phyloP scores from a whole-genome alignment of 2,329 filamentous ascomycete species.

The Neofusicoccum laricinum region DNA sequence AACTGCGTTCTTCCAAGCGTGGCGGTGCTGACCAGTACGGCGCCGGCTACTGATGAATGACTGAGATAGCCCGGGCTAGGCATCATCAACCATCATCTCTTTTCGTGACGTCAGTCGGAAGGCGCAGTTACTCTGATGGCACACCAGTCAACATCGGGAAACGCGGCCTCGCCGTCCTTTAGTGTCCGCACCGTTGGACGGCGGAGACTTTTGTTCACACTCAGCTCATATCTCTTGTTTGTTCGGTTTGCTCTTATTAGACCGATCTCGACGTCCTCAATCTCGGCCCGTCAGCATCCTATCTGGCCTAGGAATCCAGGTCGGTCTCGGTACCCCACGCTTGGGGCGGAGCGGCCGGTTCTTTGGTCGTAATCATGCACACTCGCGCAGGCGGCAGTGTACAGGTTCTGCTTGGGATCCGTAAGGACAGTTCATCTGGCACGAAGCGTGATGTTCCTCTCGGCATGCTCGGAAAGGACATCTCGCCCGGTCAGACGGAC shows the following conservation, averaged over 20 bases:
- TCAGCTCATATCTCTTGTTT: constrained; percentile 35
- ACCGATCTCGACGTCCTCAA: constrained; percentile 21
- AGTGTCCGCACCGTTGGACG: constrained; percentile 31
- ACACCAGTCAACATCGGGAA: constrained; percentile 38
- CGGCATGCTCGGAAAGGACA: not conserved
- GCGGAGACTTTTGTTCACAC: constrained; percentile 32
- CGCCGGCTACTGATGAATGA: constrained; percentile 46
- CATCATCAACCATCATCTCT: constrained; percentile 38
- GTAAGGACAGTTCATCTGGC: not conserved
- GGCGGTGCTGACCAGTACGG: constrained; percentile 46
- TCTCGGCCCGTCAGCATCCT: constrained; percentile 11
- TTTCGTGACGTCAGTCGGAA: constrained; percentile 24
- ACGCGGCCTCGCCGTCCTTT: constrained; percentile 44
- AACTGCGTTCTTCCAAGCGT: constrained; percentile 52
- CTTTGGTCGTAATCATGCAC: constrained; percentile 6
- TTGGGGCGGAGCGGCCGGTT: not conserved
- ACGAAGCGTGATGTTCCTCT: not conserved
- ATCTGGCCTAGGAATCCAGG: constrained; percentile 10
- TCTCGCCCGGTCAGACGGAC: not conserved
- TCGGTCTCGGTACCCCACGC: constrained; percentile 10
- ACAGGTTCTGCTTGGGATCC: constrained; percentile 1
- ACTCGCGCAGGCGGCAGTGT: not conserved
- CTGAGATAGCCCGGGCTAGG: constrained; percentile 25
- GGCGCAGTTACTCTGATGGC: constrained; percentile 30
- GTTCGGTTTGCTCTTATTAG: constrained; percentile 32